Base-by-base conservation (phyloP, 331 rosid genomes). In the Malus hybrid region DNA sequence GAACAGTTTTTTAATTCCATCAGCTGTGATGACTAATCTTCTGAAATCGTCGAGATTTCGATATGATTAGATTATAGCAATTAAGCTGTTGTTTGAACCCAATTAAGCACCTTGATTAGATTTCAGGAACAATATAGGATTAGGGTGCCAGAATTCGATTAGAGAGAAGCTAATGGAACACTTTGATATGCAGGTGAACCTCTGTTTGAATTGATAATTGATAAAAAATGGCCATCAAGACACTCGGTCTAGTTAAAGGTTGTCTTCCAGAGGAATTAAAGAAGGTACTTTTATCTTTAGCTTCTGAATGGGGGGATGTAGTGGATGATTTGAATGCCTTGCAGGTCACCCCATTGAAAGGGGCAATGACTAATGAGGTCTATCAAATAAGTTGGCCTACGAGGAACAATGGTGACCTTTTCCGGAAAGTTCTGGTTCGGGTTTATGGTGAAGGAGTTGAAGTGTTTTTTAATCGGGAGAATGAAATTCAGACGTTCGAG, bases 321-420 rank as follows among this genome's bases (percentile, higher is more conserved):
- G 79, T 84, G 31, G 90, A 86, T 55, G 97, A 94, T 54, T 59
- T 80, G 84, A 86, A 83, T 62, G 67, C 62, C 13, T 71, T 90
- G 83, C 79, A 86, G 78, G 84, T 90, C 86, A 78, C 81, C 39
- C 97, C 90, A 7, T 18, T 94, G 75, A 94, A 84, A 13, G 99
- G 97, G 20, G 97, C 97, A 19, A 86, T 94, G 97, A 94, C 99
- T 16, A 94, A 94, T 73, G 87, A 92, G 80, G 97, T 94, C 39
- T 94, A 80, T 36, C 83, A 87, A 80, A 65, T 94, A 16, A 92
- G 80, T 24, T 94, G 97, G 99, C 86, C 88, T 1, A 76, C 85
- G 13, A 83, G 54, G 63, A 80, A 72, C 10, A 86, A 9, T 6
- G 57, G 70, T 2, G 86, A n/a, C 13, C 31, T 69, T 27, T 7